Percentiles rank a stretch among this genome's conserved stretches.
These are phyloP conservation scores for Parachaetomium inaequale DNA, from an alignment of 495 filamentous ascomycete genomes.

Conservation along the genomic window DNA sequence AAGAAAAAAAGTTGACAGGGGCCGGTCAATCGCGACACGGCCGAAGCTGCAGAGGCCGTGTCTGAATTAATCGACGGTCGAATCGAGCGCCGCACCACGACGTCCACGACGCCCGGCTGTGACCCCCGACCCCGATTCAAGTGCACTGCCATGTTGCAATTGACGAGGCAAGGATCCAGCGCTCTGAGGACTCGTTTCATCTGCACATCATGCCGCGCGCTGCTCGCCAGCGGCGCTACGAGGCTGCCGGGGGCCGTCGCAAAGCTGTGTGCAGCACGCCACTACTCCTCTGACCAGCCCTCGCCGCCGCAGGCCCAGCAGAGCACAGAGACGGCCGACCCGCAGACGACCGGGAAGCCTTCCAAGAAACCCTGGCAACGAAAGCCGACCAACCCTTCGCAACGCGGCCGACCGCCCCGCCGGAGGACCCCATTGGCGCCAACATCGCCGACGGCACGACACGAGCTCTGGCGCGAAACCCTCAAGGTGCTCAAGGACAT, in stretches of 20 bases:
- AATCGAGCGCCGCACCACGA: background rate
- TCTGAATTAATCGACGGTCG: background rate
- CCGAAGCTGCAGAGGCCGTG: background rate
- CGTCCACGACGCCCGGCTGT: background rate
- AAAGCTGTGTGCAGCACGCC: constrained; percentile 9
- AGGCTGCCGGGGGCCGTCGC: constrained; percentile 7
- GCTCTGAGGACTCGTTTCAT: constrained; percentile 17
- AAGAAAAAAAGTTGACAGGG: constrained; percentile 1
- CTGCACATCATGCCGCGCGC: constrained; percentile 26
- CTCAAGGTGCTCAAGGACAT: constrained; percentile 16
- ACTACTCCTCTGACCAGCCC: constrained; percentile 9
- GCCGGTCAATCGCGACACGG: background rate
- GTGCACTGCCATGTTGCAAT: constrained; percentile 21
- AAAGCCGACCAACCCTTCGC: background rate
- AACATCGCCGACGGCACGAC: background rate
- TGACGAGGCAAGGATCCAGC: constrained; percentile 14
- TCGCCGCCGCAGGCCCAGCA: background rate
- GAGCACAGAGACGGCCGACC: background rate
- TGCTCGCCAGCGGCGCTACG: constrained; percentile 7
- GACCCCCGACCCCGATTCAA: background rate
- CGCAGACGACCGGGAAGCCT: background rate
- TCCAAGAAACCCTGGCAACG: background rate
- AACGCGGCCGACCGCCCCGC: background rate
- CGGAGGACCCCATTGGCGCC: background rate
- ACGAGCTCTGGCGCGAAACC: constrained; percentile 16